Evolutionary conservation across 805 yeast genomes (phyloP).

Genomic region (Gaillardinia entomophila): DNA sequence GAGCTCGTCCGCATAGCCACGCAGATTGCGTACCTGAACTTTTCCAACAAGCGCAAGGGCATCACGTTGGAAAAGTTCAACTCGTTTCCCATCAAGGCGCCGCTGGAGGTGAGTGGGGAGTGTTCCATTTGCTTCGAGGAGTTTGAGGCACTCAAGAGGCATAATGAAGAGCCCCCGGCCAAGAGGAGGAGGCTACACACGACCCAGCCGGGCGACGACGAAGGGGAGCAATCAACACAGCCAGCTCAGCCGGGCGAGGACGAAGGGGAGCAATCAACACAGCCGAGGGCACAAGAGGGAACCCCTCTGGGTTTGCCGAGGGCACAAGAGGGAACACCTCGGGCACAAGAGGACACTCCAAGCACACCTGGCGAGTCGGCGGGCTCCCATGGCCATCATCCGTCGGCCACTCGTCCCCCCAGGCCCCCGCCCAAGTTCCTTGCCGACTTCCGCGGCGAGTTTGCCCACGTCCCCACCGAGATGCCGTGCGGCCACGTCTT

Average conservation of each 20-base stretch:
- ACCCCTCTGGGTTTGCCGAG: too few relatives aligned
- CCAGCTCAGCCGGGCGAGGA: slow-evolving; percentile 1
- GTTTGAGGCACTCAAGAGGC: slow-evolving; percentile 10
- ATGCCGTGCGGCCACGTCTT: slow-evolving; percentile 86
- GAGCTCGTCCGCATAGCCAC: slow-evolving; percentile 63
- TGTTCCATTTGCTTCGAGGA: slow-evolving; percentile 68
- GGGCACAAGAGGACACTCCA: not conserved
- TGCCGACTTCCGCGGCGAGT: slow-evolving; percentile 14
- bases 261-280: not conserved
- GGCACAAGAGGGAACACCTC: too few relatives aligned
- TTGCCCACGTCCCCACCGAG: slow-evolving; percentile 56
- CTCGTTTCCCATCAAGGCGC: slow-evolving; percentile 35
- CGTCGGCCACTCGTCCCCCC: slow-evolving; percentile 1
- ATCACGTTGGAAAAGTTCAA: slow-evolving; percentile 49
- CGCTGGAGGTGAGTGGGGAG: slow-evolving; percentile 25
- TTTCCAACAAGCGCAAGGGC: slow-evolving; percentile 52
- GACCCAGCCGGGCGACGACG: slow-evolving; percentile 1
- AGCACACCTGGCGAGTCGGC: not conserved
- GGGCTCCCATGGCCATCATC: too few relatives aligned
- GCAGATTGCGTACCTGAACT: slow-evolving; percentile 47
- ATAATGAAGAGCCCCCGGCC: slow-evolving; percentile 2
- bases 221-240: slow-evolving; percentile 3
- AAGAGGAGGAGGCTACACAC: slow-evolving; percentile 9
- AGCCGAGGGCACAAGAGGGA: not conserved
- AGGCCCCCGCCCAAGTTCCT: slow-evolving; percentile 7